phyloP scores from a whole-genome alignment of 192 early-diverging fungal species.

The Coemansia sp. region DNA sequence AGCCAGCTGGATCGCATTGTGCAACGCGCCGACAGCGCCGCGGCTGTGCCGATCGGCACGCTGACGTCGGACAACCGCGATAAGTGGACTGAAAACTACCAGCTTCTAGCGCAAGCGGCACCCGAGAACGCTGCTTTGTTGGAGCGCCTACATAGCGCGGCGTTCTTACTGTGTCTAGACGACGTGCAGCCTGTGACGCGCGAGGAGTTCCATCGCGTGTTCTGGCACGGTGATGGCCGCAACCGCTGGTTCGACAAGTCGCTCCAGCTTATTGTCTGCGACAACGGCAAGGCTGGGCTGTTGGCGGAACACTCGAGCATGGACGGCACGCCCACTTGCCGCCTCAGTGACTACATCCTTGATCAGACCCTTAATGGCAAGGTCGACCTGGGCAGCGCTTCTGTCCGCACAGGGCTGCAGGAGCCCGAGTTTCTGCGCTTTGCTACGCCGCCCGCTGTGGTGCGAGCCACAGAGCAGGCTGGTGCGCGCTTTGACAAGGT shows the following conservation, averaged over 20 bases:
- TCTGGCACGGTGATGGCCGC: slow-evolving; percentile 95
- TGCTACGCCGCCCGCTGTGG: slow-evolving; percentile 61
- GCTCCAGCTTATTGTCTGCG: slow-evolving; percentile 94
- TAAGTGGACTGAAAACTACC: slow-evolving; percentile 83
- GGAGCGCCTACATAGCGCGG: slow-evolving; percentile 80
- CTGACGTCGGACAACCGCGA: slow-evolving; percentile 95
- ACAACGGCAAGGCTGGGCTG: slow-evolving; percentile 97
- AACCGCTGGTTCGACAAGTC: slow-evolving; percentile 99
- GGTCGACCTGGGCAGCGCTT: slow-evolving; percentile 68
- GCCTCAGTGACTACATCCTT: slow-evolving; percentile 81
- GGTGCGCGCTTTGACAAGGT: slow-evolving; percentile 77
- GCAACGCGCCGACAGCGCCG: slow-evolving; percentile 62
- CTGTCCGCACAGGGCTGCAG: slow-evolving; percentile 60
- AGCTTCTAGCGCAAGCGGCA: slow-evolving; percentile 62
- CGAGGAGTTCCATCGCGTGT: slow-evolving; percentile 81
- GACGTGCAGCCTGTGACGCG: slow-evolving; percentile 82
- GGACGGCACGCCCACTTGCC: slow-evolving; percentile 91
- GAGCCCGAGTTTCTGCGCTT: slow-evolving; percentile 72
- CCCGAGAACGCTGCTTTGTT: slow-evolving; percentile 71
- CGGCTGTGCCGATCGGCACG: slow-evolving; percentile 76
- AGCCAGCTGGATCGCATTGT: slow-evolving; percentile 70
- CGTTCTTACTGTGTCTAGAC: slow-evolving; percentile 91
- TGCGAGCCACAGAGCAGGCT: slow-evolving; percentile 64
- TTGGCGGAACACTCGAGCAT: slow-evolving; percentile 90
- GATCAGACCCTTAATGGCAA: slow-evolving; percentile 58